Evolutionary conservation across 139 green algal species (phyloP).

Genomic region (Coelastrella sp.): DNA sequence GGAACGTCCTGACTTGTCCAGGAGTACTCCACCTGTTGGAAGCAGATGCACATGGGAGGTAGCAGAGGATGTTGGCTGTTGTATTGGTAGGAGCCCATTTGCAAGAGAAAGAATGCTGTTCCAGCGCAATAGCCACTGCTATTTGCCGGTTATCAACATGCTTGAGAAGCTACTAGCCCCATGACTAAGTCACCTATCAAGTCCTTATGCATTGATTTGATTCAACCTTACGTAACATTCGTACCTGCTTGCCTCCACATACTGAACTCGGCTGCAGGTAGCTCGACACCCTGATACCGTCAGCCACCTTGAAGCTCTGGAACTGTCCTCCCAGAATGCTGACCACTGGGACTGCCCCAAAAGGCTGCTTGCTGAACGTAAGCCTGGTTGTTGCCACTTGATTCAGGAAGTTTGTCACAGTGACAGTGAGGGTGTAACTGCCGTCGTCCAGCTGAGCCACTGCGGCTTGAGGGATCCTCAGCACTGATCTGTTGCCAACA

Average conservation of each 20-base stretch:
- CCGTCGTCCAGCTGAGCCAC: not conserved
- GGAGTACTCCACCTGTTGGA: slow-evolving; percentile 7
- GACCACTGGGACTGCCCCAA: slow-evolving; percentile 7
- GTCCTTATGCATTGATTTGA: not conserved
- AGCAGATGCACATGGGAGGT: not conserved
- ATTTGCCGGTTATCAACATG: too few relatives aligned
- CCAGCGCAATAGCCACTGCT: too few relatives aligned
- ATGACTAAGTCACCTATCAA: not conserved
- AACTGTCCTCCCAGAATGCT: not conserved
- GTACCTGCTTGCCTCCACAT: not conserved
- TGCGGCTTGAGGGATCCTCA: not conserved
- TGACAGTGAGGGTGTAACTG: not conserved
- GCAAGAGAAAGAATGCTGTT: too few relatives aligned
- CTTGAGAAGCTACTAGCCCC: not conserved
- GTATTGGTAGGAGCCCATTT: not conserved
- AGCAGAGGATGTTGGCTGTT: not conserved
- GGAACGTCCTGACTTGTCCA: not conserved
- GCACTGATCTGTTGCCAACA: not conserved
- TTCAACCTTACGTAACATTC: too few relatives aligned
- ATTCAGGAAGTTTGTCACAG: slow-evolving; percentile 14
- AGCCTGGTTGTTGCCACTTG: not conserved
- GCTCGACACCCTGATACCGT: not conserved
- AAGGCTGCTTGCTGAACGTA: not conserved
- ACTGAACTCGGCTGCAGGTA: slow-evolving; percentile 7
- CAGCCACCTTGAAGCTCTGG: slow-evolving; percentile 20